These are phyloP conservation scores for Blastocladiella emersonii DNA, from an alignment of 371 early-diverging fungal genomes.

Conservation along the genomic window DNA sequence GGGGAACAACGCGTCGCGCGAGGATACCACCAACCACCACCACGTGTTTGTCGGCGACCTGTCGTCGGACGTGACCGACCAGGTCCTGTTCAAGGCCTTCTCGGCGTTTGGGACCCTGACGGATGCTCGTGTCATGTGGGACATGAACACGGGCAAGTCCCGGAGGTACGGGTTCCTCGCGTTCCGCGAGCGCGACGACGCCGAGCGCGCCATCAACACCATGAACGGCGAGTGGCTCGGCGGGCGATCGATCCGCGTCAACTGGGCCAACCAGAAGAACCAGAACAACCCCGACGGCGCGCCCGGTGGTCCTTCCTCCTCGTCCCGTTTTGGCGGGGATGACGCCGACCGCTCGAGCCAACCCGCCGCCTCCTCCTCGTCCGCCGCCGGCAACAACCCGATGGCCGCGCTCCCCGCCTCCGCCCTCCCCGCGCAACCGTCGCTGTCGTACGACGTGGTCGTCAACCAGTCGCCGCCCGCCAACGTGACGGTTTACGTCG, in stretches of 20 bases:
- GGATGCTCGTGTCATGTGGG: slow-evolving; percentile 76
- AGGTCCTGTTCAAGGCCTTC: slow-evolving; percentile 55
- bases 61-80: slow-evolving; percentile 60
- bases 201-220: slow-evolving; percentile 56
- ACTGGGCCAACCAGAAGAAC: slow-evolving; percentile 67
- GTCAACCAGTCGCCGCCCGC: slow-evolving; percentile 54
- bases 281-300: neutral
- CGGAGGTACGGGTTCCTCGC: slow-evolving; percentile 71
- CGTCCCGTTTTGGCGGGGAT: too few relatives aligned
- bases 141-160: slow-evolving; percentile 60
- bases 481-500: slow-evolving; percentile 77
- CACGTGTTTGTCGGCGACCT: slow-evolving; percentile 77
- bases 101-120: slow-evolving; percentile 52
- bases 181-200: slow-evolving; percentile 57
- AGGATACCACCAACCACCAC: slow-evolving; percentile 49
- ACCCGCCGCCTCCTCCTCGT: too few relatives aligned
- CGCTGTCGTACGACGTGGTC: slow-evolving; percentile 51
- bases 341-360: too few relatives aligned
- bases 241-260: slow-evolving; percentile 43
- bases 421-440: neutral
- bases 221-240: slow-evolving; percentile 64
- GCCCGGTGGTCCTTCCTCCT: neutral
- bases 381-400: too few relatives aligned
- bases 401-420: too few relatives aligned
- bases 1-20: slow-evolving; percentile 33